These are phyloP conservation scores for Canariomyces notabilis DNA, from an alignment of 2,329 filamentous ascomycete species.

Conservation along the genomic window DNA sequence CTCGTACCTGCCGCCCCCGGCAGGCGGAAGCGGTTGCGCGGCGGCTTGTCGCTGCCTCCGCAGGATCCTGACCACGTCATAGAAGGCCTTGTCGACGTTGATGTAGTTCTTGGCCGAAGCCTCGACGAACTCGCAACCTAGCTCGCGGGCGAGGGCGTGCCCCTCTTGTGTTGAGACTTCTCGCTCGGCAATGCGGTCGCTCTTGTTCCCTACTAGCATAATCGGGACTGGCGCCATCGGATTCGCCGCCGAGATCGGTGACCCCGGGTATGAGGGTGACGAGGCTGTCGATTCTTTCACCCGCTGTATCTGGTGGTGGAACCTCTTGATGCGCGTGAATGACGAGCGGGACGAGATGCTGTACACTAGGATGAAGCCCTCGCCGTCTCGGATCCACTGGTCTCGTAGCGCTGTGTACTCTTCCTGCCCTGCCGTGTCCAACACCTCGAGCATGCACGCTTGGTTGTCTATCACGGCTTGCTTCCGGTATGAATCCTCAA, in stretches of 20 bases:
- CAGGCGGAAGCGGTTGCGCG: slow-evolving; percentile 19
- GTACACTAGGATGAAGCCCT: slow-evolving; percentile 96
- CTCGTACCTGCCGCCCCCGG: slow-evolving; percentile 23
- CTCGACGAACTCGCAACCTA: slow-evolving; percentile 95
- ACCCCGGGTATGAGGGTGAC: slow-evolving; percentile 72
- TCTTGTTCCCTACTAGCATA: slow-evolving; percentile 99
- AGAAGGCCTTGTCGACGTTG: slow-evolving; percentile 97
- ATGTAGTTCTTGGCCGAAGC: slow-evolving; percentile 97
- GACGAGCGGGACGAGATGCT: slow-evolving; percentile 96
- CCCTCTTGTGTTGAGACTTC: slow-evolving; percentile 97
- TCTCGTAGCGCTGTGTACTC: slow-evolving; percentile 96
- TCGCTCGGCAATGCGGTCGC: slow-evolving; percentile 89
- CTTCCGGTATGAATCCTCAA: slow-evolving; percentile 84
- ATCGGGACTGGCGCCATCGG: slow-evolving; percentile 74
- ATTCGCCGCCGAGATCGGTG: slow-evolving; percentile 57
- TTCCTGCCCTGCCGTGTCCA: slow-evolving; percentile 96
- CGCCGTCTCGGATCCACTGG: slow-evolving; percentile 97
- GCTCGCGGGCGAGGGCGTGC: slow-evolving; percentile 80
- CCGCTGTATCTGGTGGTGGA: slow-evolving; percentile 93
- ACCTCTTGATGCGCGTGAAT: slow-evolving; percentile 89
- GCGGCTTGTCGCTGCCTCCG: slow-evolving; percentile 48
- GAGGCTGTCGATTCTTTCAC: slow-evolving; percentile 86
- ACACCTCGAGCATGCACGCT: slow-evolving; percentile 94
- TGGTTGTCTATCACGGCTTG: slow-evolving; percentile 90
- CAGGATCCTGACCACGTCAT: slow-evolving; percentile 90